A percentile compares a stretch with the other conserved stretches of the same genome.
These are phyloP conservation scores for Alternaria hordeiaustralica DNA, from an alignment of 2,329 filamentous ascomycete species.

Conservation along the genomic window DNA sequence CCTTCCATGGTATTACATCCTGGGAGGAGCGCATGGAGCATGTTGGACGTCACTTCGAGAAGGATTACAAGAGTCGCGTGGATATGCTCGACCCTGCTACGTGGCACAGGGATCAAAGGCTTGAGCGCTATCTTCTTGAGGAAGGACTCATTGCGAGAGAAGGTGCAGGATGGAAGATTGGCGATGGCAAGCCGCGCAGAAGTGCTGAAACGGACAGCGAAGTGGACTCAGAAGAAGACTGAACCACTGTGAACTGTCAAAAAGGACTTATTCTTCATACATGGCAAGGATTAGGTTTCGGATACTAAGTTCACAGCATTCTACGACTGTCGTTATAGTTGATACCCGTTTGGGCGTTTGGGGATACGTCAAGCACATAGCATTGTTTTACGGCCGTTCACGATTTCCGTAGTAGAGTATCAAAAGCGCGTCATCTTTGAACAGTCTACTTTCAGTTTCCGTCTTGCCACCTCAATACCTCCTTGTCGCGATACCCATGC, in stretches of 20 bases:
- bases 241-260: not conserved
- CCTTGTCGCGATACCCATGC: not conserved
- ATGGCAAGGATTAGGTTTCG: not conserved
- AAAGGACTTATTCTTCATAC: not conserved
- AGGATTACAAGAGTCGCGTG: constrained; percentile 44
- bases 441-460: not conserved
- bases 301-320: not conserved
- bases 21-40: constrained; percentile 92
- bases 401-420: not conserved
- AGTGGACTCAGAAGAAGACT: constrained; percentile 24
- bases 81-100: constrained; percentile 21
- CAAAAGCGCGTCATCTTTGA: not conserved
- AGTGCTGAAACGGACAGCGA: constrained; percentile 5
- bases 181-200: constrained; percentile 37
- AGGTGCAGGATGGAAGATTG: constrained; percentile 41
- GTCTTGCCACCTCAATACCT: not conserved
- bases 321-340: not conserved
- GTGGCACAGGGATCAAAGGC: constrained; percentile 37
- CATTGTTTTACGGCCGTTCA: not conserved
- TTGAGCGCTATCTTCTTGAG: constrained; percentile 49
- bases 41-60: constrained; percentile 79
- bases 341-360: constrained; percentile 8
- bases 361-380: not conserved
- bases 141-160: constrained; percentile 47
- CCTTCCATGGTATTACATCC: constrained; percentile 67